These are phyloP conservation scores for Fusarium pseudocircinatum DNA, from an alignment of 2,329 filamentous ascomycete genomes.

Conservation along the genomic window DNA sequence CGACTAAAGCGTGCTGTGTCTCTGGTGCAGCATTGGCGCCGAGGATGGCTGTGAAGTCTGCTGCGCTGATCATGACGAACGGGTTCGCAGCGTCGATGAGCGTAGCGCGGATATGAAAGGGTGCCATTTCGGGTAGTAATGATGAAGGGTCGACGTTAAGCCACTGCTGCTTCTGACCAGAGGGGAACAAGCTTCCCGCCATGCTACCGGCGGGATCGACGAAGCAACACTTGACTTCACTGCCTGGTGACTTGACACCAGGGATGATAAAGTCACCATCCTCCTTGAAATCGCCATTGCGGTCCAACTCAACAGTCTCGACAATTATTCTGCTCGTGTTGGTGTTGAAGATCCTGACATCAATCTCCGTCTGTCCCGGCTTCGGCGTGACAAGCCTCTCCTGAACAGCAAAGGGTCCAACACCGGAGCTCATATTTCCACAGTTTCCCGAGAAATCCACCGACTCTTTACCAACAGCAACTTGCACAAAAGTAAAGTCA, in stretches of 20 bases:
- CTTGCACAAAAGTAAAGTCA: constrained; percentile 71
- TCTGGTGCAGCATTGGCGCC: background rate
- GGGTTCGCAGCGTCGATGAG: constrained; percentile 53
- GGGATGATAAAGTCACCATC: constrained; percentile 66
- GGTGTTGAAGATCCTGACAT: constrained; percentile 66
- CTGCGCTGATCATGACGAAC: constrained; percentile 58
- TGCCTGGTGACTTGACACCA: constrained; percentile 64
- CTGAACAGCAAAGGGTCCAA: constrained; percentile 69
- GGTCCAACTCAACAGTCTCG: constrained; percentile 61
- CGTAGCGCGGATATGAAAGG: constrained; percentile 46
- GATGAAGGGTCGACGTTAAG: constrained; percentile 46
- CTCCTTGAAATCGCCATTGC: constrained; percentile 56
- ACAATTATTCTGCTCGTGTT: constrained; percentile 68
- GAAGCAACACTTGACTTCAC: constrained; percentile 67
- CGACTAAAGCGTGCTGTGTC: constrained; percentile 46
- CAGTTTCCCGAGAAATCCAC: constrained; percentile 70
- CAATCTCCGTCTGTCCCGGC: constrained; percentile 40
- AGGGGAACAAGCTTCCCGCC: constrained; percentile 67
- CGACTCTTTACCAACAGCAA: constrained; percentile 64
- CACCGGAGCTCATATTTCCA: constrained; percentile 69
- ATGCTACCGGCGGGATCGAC: constrained; percentile 68
- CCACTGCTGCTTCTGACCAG: constrained; percentile 54
- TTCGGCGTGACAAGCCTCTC: constrained; percentile 51
- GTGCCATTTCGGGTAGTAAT: constrained; percentile 28
- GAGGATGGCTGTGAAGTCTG: constrained; percentile 33